phyloP scores from a whole-genome alignment of 345 rosid species.

The Excoecaria agallocha region DNA sequence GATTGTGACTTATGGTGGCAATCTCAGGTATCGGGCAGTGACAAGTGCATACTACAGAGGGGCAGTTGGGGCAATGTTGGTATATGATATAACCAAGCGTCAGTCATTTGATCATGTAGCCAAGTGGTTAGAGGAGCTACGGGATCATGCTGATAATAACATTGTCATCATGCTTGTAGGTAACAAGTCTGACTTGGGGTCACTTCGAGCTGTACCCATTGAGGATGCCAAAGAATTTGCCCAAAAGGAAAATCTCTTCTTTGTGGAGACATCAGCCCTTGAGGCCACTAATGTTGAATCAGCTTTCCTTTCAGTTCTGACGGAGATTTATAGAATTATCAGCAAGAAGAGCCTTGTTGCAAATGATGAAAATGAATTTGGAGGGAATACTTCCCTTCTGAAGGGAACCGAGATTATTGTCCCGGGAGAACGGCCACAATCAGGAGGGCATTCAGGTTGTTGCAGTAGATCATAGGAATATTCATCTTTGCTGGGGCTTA shows the following conservation, averaged over 20 bases:
- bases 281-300: slow-evolving; percentile 58
- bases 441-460: slow-evolving; percentile 29
- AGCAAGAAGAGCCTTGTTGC: slow-evolving; percentile 53
- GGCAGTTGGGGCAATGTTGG: slow-evolving; percentile 68
- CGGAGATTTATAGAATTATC: slow-evolving; percentile 52
- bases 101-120: slow-evolving; percentile 59
- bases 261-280: slow-evolving; percentile 66
- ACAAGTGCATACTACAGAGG: slow-evolving; percentile 74
- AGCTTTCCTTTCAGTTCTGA: slow-evolving; percentile 51
- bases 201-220: slow-evolving; percentile 51
- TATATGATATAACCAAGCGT: slow-evolving; percentile 53
- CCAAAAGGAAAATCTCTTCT: slow-evolving; percentile 51
- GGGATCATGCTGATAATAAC: slow-evolving; percentile 59
- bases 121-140: slow-evolving; percentile 57
- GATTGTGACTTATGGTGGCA: slow-evolving; percentile 9
- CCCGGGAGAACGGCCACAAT: slow-evolving; percentile 37
- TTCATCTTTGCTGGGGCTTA: neutral
- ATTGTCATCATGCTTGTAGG: slow-evolving; percentile 60
- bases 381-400: slow-evolving; percentile 49
- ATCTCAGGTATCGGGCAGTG: slow-evolving; percentile 56
- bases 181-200: slow-evolving; percentile 53
- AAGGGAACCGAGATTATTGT: slow-evolving; percentile 44
- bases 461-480: slow-evolving; percentile 35
- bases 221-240: slow-evolving; percentile 67
- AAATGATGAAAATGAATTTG: slow-evolving; percentile 46